phyloP scores from a whole-genome alignment of 345 rosid genomes.

The Excoecaria agallocha region DNA sequence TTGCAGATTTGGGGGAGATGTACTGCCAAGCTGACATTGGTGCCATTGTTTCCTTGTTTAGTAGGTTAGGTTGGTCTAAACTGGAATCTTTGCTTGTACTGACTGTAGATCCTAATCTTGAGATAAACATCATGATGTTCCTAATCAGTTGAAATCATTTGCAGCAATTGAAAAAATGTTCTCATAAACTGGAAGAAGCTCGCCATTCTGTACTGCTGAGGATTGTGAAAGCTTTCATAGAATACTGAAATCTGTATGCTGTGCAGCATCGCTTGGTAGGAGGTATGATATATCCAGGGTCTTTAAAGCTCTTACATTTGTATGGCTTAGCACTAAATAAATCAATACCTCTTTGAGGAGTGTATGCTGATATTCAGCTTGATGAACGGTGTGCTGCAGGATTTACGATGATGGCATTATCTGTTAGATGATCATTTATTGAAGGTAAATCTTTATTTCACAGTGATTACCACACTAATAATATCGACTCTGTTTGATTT shows the following conservation, averaged over 20 bases:
- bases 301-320: constrained; percentile 74
- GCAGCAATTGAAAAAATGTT: constrained; percentile 92
- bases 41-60: constrained; percentile 75
- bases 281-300: constrained; percentile 92
- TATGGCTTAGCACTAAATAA: constrained; percentile 85
- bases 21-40: constrained; percentile 92
- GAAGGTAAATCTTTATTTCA: constrained; percentile 45
- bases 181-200: constrained; percentile 91
- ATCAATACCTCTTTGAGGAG: constrained; percentile 85
- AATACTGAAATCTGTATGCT: constrained; percentile 81
- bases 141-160: constrained; percentile 28
- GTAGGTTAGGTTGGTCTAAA: constrained; percentile 68
- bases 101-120: constrained; percentile 17
- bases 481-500: not conserved
- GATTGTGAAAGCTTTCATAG: constrained; percentile 86
- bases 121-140: constrained; percentile 6
- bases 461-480: not conserved
- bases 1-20: constrained; percentile 92
- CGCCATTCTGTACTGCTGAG: constrained; percentile 68
- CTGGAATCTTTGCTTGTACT: constrained; percentile 8
- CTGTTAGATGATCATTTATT: constrained; percentile 80
- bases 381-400: constrained; percentile 97
- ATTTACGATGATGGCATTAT: constrained; percentile 91
- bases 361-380: constrained; percentile 77
- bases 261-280: constrained; percentile 96